phyloP scores from a whole-genome alignment of 164 flowering plant species.

The Dillenia suffruticosa region DNA sequence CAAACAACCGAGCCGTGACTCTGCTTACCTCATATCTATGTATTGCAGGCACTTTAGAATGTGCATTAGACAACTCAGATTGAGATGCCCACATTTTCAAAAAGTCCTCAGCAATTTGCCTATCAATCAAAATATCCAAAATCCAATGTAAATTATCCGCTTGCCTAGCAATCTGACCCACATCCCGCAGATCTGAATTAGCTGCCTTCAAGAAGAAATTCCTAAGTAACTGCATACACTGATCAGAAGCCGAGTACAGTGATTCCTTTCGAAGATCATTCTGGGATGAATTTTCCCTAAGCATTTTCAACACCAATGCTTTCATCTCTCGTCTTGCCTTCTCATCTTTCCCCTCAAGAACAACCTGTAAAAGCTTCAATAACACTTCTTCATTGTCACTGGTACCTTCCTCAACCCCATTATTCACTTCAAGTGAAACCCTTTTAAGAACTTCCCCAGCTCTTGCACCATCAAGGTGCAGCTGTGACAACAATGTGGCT shows the following conservation, averaged over 20 bases:
- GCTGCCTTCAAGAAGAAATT: constrained; percentile 57
- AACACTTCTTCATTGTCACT: constrained; percentile 60
- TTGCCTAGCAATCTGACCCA: constrained; percentile 66
- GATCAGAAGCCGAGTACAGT: constrained; percentile 67
- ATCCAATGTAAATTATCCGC: constrained; percentile 93
- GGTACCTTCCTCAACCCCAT: constrained; percentile 34
- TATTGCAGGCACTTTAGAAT: constrained; percentile 68
- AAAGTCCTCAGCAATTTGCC: constrained; percentile 89
- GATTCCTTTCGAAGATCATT: constrained; percentile 79
- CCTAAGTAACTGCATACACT: constrained; percentile 55
- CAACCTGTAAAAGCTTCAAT: constrained; percentile 63
- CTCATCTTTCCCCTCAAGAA: constrained; percentile 92
- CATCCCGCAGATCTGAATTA: constrained; percentile 32
- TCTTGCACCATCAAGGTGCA: constrained; percentile 69
- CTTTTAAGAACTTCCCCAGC: constrained; percentile 85
- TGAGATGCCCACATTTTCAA: constrained; percentile 75
- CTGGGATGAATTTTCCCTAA: constrained; percentile 68
- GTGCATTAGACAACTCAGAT: constrained; percentile 58
- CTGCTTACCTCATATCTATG: constrained; percentile 80
- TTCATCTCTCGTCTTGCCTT: constrained; percentile 98
- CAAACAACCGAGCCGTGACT: constrained; percentile 76
- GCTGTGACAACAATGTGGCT: constrained; percentile 67
- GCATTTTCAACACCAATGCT: constrained; percentile 78
- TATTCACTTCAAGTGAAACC: constrained; percentile 57
- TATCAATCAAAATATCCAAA: constrained; percentile 81